Evolutionary conservation across 2,329 filamentous ascomycete species (phyloP).

Genomic region (Alternaria conjuncta): DNA sequence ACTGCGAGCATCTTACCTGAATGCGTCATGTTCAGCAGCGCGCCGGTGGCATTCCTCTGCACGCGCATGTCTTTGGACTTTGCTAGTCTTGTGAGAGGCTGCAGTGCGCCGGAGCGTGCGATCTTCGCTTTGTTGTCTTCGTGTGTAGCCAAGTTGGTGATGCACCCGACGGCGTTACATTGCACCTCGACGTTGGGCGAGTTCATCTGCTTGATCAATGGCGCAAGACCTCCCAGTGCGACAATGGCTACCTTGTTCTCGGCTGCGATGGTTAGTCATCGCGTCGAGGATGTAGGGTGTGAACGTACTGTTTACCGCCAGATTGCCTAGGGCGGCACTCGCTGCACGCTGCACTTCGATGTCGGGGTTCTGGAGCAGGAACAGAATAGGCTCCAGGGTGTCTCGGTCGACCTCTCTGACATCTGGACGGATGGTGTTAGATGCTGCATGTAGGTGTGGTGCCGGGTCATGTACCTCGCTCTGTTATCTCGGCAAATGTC

Average conservation of each 20-base stretch:
- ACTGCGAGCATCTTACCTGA: slow-evolving; percentile 68
- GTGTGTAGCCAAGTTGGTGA: slow-evolving; percentile 96
- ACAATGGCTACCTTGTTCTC: slow-evolving; percentile 99
- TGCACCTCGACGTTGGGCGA: slow-evolving; percentile 98
- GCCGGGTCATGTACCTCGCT: slow-evolving; percentile 72
- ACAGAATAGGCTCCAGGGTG: slow-evolving; percentile 94
- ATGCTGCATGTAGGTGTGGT: background rate
- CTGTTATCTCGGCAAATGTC: slow-evolving; percentile 98
- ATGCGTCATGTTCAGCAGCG: slow-evolving; percentile 98
- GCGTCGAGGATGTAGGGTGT: background rate
- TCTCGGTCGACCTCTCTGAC: slow-evolving; percentile 94
- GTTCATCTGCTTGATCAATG: slow-evolving; percentile 97
- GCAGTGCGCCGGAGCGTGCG: slow-evolving; percentile 89
- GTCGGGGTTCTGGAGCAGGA: slow-evolving; percentile 90
- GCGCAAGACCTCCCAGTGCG: slow-evolving; percentile 84
- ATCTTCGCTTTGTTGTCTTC: slow-evolving; percentile 99
- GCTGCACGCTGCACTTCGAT: slow-evolving; percentile 97
- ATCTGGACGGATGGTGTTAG: slow-evolving; percentile 64
- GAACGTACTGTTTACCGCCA: slow-evolving; percentile 88
- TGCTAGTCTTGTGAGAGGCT: slow-evolving; percentile 86
- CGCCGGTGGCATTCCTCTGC: slow-evolving; percentile 95
- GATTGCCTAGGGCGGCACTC: slow-evolving; percentile 92
- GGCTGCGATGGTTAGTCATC: slow-evolving; percentile 66
- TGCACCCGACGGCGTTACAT: slow-evolving; percentile 98
- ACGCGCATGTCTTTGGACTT: slow-evolving; percentile 99